Evolutionary conservation across 306 rosid species (phyloP).

Genomic region (barrel medic (Medicago truncatula)): MtrunA17r5.0-ANR NC_053043.1:34907501-34908000

Average conservation of each 20-base stretch:
- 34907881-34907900: no score
- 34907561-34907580: conserved; percentile 16
- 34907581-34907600: conserved; percentile 47
- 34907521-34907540: conserved; percentile 5
- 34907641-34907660: conserved; percentile 12
- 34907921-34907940: no score
- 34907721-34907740: conserved; percentile 25
- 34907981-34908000: no score
- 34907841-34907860: no score
- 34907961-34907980: no score
- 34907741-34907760: background rate
- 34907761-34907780: background rate
- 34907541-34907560: conserved; percentile 2
- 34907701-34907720: conserved; percentile 49
- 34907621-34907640: no score
- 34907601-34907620: conserved; percentile 10
- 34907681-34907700: conserved; percentile 35
- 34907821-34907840: no score
- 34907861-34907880: no score
- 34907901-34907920: no score
- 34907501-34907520: conserved; percentile 32
- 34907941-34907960: no score
- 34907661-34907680: background rate
- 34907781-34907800: background rate
- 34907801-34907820: no score